Percentiles rank a stretch among this genome's conserved stretches.
phyloP scores from a whole-genome alignment of 2,329 filamentous ascomycete species.

The Chaetomium strumarium region DNA sequence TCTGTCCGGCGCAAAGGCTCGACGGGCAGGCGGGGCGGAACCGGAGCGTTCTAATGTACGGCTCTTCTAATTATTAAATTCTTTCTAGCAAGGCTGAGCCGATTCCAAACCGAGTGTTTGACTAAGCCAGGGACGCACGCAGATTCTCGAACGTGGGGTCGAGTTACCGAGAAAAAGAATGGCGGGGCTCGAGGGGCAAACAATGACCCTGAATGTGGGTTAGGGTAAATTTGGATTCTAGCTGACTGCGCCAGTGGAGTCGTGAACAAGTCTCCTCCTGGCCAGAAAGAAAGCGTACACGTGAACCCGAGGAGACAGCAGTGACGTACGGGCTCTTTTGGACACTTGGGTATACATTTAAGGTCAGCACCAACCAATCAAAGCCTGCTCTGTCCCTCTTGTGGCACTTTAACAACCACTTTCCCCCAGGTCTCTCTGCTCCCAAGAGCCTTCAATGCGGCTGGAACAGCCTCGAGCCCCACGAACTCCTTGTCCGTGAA shows the following conservation, averaged over 20 bases:
- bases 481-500: constrained; percentile 78
- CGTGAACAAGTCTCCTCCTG: no score
- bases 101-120: constrained; percentile 18
- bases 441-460: constrained; percentile 71
- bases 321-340: no score
- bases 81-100: not conserved
- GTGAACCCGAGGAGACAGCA: no score
- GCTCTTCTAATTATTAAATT: not conserved
- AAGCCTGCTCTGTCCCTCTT: constrained; percentile 54
- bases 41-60: not conserved
- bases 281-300: no score
- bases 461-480: constrained; percentile 72
- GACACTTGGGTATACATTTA: no score
- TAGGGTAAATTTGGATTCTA: no score
- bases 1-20: not conserved
- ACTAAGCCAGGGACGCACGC: constrained; percentile 13
- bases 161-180: not conserved
- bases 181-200: constrained; percentile 11
- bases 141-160: constrained; percentile 14
- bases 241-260: no score
- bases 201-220: not conserved
- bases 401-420: constrained; percentile 81
- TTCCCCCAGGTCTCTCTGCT: constrained; percentile 89
- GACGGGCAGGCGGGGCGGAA: not conserved
- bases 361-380: no score